Evolutionary conservation across 176 grass and related monocot species (phyloP), one percentile per base, ranked within the genome.

Genomic region (Calamus simplicifolius): DNA sequence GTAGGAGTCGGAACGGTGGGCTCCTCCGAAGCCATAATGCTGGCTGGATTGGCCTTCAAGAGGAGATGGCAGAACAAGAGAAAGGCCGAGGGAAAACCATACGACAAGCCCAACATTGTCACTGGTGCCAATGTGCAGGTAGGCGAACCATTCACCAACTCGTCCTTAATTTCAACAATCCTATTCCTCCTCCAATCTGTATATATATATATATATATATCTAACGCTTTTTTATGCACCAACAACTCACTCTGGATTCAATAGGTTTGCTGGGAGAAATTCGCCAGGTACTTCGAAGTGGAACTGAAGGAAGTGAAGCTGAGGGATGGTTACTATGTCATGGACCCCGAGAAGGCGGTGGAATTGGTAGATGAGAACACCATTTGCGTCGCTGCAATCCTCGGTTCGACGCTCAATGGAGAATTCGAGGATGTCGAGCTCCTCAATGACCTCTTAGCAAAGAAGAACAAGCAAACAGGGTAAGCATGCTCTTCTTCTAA

Each of bases 341-440:
- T 98, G 94, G 76, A 93, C 81, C 94, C 94, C 0, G 85, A 79
- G 75, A 75, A 98, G 81, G 94, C 94, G 6, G 94, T 86, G 7
- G 85, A 81, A 52, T 57, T 98, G 79, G 94, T 98, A 7, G 88
- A 98, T 54, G 94, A 98, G 76, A 98, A 93, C 81, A 98, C 94
- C 55, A 93, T 98, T 73, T 98, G 94, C 72, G 94, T 93, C 1
- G 94, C 88, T 0, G 88, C 88, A 2, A 98, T 98, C 85, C 79
- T 98, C 48, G 94, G 94, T 8, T 98, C 94, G 4, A 98, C 94
- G 49, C 88, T 98, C 49, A 98, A 93, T 64, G 94, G 94, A 61
- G 94, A 98, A 70, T 98, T 98, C 50, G 94, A 98, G 79, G 94
- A 98, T 67, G 94, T 98, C 54, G 93, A 93, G 79, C 84, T 73